Base-by-base conservation (phyloP, 169 alveolate genomes). In the Eimeria acervulina region DNA sequence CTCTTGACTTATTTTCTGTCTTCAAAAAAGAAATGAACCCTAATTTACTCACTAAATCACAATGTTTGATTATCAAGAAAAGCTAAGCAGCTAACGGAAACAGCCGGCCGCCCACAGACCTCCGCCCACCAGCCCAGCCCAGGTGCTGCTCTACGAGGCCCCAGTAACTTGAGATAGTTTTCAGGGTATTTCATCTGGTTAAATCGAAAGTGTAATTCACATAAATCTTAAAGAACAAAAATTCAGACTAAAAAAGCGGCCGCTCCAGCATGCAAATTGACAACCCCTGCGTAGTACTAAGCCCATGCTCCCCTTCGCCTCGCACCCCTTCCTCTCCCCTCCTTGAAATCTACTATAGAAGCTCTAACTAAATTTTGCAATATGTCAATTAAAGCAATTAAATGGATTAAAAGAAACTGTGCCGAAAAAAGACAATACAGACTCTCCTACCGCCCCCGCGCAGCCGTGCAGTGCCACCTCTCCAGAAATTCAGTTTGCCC, bases 121-220 rank as follows among this genome's bases (percentile, higher is more conserved):
- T 33, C 85, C 51, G 85, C 85, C 85, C 85, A 74, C 85, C 85
- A 13, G 78, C 78, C 78, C 78, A 66, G 78, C 78, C 78, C 78
- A 66, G 78, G 78, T 31, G 59, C 85, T 31, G 59, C 85, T 74
- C 51, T 74, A 13, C 36, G 31, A 36, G 33, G 85, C 33, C 85
- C 31, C 15, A 7, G 59, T 7, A 7, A 21, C 40, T 66, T 66
- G 40, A 17, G 21, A 28, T 66, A 66, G 40, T 4, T 31, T 31
- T 66, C 78, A 31, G n/a, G 74, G 5, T 28, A n/a, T 66, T 66
- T 31, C 4, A 66, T 66, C 1, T 12, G 21, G 1, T 1, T 66
- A 28, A 17, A 19, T 36, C 38, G 1, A 74, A 74, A 17, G 7
- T 40, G 6, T 21, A 74, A 74, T 36, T 10, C 33, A 38, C 21